These are phyloP conservation scores for Calonectria pauciramosa DNA, from an alignment of 2,329 filamentous ascomycete species.

Conservation along the genomic window DNA sequence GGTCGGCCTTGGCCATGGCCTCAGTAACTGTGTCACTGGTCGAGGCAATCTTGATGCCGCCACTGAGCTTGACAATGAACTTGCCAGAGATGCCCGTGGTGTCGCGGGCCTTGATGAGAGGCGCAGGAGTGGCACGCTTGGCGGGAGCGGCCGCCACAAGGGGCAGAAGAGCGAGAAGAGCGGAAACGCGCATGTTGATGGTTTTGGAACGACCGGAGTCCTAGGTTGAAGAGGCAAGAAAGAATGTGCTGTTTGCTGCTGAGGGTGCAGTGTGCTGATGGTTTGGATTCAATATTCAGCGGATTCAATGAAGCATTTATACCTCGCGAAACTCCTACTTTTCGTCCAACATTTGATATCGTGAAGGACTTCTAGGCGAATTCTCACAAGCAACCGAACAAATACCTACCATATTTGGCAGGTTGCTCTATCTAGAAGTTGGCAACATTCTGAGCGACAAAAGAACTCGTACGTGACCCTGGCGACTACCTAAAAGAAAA, in stretches of 20 bases:
- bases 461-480: neutral
- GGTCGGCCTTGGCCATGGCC: constrained; percentile 51
- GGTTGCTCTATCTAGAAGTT: neutral
- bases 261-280: neutral
- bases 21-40: constrained; percentile 42
- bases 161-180: constrained; percentile 52
- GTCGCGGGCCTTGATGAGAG: constrained; percentile 50
- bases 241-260: neutral
- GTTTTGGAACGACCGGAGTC: neutral
- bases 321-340: neutral
- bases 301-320: neutral
- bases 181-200: constrained; percentile 49
- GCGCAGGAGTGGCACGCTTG: constrained; percentile 51
- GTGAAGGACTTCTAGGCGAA: neutral
- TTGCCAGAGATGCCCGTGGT: constrained; percentile 50
- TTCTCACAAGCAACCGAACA: neutral
- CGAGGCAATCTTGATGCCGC: constrained; percentile 36
- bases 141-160: constrained; percentile 49
- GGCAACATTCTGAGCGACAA: neutral
- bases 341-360: neutral
- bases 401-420: neutral
- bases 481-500: neutral
- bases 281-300: neutral
- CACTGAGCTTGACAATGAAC: constrained; percentile 56
- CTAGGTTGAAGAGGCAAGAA: neutral